These are phyloP conservation scores for Boletus vinaceobasis DNA, from an alignment of 768 basidiomycete genomes.

Conservation along the genomic window DNA sequence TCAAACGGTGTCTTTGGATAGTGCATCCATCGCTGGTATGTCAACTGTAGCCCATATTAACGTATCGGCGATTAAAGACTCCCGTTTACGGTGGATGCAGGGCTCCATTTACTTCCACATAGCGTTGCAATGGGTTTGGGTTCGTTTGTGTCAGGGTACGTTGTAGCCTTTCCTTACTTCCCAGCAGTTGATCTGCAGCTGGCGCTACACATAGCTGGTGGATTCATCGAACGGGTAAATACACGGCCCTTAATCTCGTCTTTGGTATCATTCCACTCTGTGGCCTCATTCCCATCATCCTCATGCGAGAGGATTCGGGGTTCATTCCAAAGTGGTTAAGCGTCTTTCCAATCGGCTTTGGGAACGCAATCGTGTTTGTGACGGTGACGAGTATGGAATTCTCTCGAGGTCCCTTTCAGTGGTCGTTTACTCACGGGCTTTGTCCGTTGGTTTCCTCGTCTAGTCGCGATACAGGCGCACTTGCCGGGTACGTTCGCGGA, in stretches of 20 bases:
- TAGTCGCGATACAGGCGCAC: constrained; percentile 15
- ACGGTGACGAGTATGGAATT: constrained; percentile 7
- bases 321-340: constrained; percentile 10
- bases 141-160: constrained; percentile 9
- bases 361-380: constrained; percentile 14
- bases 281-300: constrained; percentile 10
- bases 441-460: neutral
- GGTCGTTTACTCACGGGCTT: neutral
- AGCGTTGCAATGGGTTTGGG: constrained; percentile 13
- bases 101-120: constrained; percentile 12
- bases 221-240: constrained; percentile 11
- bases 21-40: constrained; percentile 9
- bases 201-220: constrained; percentile 2
- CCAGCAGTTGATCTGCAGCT: neutral
- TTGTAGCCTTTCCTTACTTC: neutral
- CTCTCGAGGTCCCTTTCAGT: neutral
- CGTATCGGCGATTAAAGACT: neutral
- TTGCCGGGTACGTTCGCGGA: neutral
- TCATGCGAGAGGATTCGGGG: constrained; percentile 7
- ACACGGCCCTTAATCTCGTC: constrained; percentile 3
- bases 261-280: constrained; percentile 11
- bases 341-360: constrained; percentile 17
- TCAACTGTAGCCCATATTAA: neutral
- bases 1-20: constrained; percentile 10
- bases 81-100: neutral